phyloP scores from a whole-genome alignment of 2,329 filamentous ascomycete species.

The Aspergillus viridinutans region DNA sequence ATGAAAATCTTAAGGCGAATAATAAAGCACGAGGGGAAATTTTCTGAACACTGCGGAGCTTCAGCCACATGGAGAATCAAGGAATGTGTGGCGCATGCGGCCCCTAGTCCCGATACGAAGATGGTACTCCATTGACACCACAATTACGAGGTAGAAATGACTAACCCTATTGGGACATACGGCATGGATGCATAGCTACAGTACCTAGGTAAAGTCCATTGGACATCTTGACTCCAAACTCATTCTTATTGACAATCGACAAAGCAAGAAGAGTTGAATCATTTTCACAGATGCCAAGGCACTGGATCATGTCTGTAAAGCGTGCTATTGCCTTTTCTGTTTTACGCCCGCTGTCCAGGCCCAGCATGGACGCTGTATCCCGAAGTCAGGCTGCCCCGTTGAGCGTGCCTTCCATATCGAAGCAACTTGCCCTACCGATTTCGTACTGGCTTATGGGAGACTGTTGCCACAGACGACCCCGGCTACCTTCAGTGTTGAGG shows the following conservation, averaged over 20 bases:
- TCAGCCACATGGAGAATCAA: constrained; percentile 3
- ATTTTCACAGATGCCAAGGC: neutral
- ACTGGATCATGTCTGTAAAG: neutral
- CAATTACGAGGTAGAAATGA: neutral
- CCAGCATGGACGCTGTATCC: neutral
- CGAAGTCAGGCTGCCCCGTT: neutral
- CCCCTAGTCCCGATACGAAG: neutral
- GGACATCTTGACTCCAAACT: neutral
- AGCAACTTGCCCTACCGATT: neutral
- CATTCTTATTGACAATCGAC: neutral
- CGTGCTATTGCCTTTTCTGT: neutral
- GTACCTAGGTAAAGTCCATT: too few species aligned
- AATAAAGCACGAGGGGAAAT: constrained; percentile 11
- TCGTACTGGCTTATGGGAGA: neutral
- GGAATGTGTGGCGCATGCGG: neutral
- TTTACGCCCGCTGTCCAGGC: neutral
- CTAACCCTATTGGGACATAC: neutral
- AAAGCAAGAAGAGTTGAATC: neutral
- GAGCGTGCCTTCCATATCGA: neutral
- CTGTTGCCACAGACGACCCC: neutral
- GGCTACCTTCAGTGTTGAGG: neutral
- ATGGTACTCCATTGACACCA: neutral
- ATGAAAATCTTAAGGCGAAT: constrained; percentile 2
- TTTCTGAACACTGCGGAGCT: constrained; percentile 10
- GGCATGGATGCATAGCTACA: too few species aligned